Conservation (phyloP, 2,329 filamentous ascomycete species). For the Geosmithia putterillii region DNA sequence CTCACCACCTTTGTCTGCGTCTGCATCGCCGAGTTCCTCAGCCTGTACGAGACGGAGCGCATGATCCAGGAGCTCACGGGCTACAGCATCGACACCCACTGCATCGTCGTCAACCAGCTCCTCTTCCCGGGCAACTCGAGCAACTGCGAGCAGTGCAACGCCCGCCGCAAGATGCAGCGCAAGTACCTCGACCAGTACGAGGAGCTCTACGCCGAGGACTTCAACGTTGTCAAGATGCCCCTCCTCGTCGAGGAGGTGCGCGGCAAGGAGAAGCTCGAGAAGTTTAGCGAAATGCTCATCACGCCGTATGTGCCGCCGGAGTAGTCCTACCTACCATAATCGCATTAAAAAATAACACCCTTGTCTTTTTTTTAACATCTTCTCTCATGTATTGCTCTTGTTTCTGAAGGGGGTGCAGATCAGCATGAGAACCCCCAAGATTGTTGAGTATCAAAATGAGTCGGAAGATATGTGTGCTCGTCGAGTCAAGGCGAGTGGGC, state of each 20-base stretch:
- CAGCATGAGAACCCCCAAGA: too few relatives aligned
- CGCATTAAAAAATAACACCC: too few relatives aligned
- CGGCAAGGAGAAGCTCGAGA: slow-evolving; percentile 87
- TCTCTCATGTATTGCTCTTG: not conserved
- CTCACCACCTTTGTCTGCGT: slow-evolving; percentile 97
- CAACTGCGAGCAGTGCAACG: slow-evolving; percentile 89
- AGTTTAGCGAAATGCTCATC: slow-evolving; percentile 77
- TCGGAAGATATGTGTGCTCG: too few relatives aligned
- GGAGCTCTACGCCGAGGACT: slow-evolving; percentile 88
- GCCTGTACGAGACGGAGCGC: slow-evolving; percentile 94
- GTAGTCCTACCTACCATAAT: slow-evolving; percentile 10
- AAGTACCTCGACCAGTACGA: slow-evolving; percentile 99
- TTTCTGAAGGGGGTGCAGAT: too few relatives aligned
- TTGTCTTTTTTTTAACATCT: too few relatives aligned
- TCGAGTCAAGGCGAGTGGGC: too few relatives aligned
- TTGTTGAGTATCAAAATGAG: too few relatives aligned
- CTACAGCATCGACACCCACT: slow-evolving; percentile 92
- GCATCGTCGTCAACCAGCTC: slow-evolving; percentile 96
- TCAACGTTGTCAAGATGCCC: slow-evolving; percentile 98
- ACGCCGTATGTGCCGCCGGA: slow-evolving; percentile 60
- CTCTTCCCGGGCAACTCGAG: slow-evolving; percentile 80
- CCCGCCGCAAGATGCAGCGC: slow-evolving; percentile 94
- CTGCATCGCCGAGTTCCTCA: slow-evolving; percentile 94
- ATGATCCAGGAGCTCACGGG: slow-evolving; percentile 97
- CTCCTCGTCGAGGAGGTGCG: slow-evolving; percentile 89